A percentile compares a stretch with the other conserved stretches of the same genome.
Conservation (phyloP, 306 rosid genomes). For the Dalbergia cultrata region DNA sequence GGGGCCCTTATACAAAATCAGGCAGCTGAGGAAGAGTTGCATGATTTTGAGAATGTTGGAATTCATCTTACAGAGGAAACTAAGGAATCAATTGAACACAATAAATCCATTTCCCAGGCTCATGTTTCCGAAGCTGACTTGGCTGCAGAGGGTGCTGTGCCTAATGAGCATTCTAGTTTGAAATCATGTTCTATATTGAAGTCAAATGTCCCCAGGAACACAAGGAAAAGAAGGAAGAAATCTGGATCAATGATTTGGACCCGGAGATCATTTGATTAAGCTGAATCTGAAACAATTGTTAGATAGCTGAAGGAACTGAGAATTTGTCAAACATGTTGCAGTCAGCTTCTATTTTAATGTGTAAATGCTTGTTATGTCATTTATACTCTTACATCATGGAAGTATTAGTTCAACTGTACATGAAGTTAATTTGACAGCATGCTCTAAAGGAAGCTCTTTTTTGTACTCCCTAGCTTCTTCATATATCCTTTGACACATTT, state of each 20-base stretch:
- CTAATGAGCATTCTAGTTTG: constrained; percentile 39
- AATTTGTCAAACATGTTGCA: constrained; percentile 25
- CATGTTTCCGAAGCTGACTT: constrained; percentile 51
- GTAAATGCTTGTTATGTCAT: constrained; percentile 46
- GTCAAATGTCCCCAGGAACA: constrained; percentile 51
- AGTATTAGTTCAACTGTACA: constrained; percentile 46
- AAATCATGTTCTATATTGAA: constrained; percentile 49
- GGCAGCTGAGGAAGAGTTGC: constrained; percentile 56
- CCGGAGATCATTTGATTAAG: constrained; percentile 13
- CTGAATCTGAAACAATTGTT: constrained; percentile 23
- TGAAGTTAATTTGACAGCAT: constrained; percentile 44
- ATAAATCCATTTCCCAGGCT: constrained; percentile 42
- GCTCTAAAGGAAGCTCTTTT: background rate
- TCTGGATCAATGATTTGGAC: constrained; percentile 43
- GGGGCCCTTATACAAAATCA: constrained; percentile 47
- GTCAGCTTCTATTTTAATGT: constrained; percentile 20
- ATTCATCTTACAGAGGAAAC: constrained; percentile 51
- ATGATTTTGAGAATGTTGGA: constrained; percentile 48
- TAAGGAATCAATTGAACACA: constrained; percentile 46
- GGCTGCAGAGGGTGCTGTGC: constrained; percentile 43
- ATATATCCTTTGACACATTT: too few species aligned
- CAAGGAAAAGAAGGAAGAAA: constrained; percentile 60
- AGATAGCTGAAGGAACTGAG: constrained; percentile 18
- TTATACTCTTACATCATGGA: constrained; percentile 31
- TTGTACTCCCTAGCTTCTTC: too few species aligned